Base-by-base conservation (phyloP, 257 asterid species). In the Solanum medicagineum region DNA sequence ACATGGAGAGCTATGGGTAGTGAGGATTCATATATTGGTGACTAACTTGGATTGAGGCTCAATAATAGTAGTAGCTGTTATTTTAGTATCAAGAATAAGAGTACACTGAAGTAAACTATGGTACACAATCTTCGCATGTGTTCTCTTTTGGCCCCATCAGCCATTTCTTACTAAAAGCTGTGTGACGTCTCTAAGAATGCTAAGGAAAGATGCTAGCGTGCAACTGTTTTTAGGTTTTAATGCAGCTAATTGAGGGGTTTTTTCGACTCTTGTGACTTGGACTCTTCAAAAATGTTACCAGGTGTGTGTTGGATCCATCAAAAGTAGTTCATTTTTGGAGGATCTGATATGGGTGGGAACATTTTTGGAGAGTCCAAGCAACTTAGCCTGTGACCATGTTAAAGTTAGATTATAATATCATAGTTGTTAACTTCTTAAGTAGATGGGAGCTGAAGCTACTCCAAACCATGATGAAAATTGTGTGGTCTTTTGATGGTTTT, bases 401-500 rank as follows among this genome's bases (percentile, higher is more conserved):
- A 32, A 68, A 32, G 49, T 68, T 68, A 36, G 14, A 36, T 16
- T 70, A 11, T 42, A 71, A 44, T 44, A n/a, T 42, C 5, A 44
- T 12, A 44, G 36, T 71, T 63, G 70, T 10, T 71, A 1, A 5
- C 55, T 71, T 42, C 10, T 71, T 44, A 20, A 71, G 56, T 71
- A 44, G 56, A 71, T 8, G 56, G 13, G 56, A 44, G 80, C 56
- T 40, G 79, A 71, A 20, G 56, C 20, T 20, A n/a, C 56, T 44
- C 36, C 55, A 44, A 51, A 51, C 62, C n/a, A 9, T 77, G 83
- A 53, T 77, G 45, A 24, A 49, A 51, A 2, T 51, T 51, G 8
- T 77, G 45, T 49, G 63, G 62, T 77, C 42, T 9, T 56, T 86
- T 85, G 84, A 74, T 86, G 80, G 84, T 86, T 86, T 59, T 16